These are phyloP conservation scores for Microthlaspi erraticum DNA, from an alignment of 345 rosid species.

Conservation along the genomic window DNA sequence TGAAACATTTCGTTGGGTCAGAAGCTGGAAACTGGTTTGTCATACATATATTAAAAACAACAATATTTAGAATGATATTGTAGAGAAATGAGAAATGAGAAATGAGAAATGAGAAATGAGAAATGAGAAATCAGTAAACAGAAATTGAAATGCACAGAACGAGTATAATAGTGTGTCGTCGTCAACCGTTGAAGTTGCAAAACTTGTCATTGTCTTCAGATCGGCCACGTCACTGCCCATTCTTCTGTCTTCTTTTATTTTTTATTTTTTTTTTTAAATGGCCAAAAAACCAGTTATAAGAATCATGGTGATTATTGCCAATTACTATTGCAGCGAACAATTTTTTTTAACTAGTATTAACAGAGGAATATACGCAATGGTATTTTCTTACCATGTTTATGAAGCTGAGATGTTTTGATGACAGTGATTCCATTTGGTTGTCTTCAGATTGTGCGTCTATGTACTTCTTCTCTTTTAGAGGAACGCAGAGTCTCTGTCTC, in stretches of 20 bases:
- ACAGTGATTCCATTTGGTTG: conserved; percentile 53
- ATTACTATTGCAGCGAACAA: too few species aligned
- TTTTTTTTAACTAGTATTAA: too few species aligned
- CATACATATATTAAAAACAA: not conserved
- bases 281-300: not conserved
- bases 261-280: not conserved
- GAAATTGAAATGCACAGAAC: not conserved
- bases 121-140: conserved; percentile 1
- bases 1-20: conserved; percentile 23
- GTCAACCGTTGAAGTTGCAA: conserved; percentile 28
- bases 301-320: not conserved
- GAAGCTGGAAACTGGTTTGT: conserved; percentile 24
- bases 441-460: conserved; percentile 53
- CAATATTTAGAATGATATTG: not conserved
- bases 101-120: not conserved
- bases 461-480: conserved; percentile 42
- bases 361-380: too few species aligned
- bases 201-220: conserved; percentile 44
- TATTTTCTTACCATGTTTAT: too few species aligned
- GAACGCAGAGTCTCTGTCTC: conserved; percentile 49
- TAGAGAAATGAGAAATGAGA: conserved; percentile 17
- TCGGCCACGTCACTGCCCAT: conserved; percentile 42
- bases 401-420: conserved; percentile 44
- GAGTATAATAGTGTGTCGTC: conserved; percentile 29
- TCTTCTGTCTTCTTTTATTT: conserved; percentile 15